A percentile compares a stretch with the other conserved stretches of the same genome.
Conservation (phyloP, 768 basidiomycete genomes). For the Phaeolepiota aurea region DNA sequence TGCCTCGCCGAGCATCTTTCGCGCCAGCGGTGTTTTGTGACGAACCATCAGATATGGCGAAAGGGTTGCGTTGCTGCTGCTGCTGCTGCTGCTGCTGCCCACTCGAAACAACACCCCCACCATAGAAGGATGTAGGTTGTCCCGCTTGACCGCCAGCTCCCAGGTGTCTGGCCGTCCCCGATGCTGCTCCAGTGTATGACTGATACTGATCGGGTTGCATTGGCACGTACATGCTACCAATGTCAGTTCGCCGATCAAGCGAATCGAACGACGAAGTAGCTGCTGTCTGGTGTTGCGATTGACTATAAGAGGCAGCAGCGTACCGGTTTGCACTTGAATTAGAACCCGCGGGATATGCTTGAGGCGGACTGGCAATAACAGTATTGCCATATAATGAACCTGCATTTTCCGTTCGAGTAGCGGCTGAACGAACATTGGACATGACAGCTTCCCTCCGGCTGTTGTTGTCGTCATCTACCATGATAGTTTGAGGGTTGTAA, state of each 20-base stretch:
- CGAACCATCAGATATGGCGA: constrained; percentile 26
- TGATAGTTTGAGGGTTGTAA: constrained; percentile 58
- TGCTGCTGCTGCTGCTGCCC: constrained; percentile 24
- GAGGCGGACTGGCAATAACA: constrained; percentile 69
- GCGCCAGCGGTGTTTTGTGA: constrained; percentile 28
- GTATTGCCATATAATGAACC: constrained; percentile 33
- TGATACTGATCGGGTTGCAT: constrained; percentile 79
- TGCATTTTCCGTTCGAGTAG: constrained; percentile 38
- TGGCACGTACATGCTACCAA: constrained; percentile 66
- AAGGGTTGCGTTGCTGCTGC: constrained; percentile 34
- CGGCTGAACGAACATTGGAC: constrained; percentile 67
- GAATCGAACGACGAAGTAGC: constrained; percentile 42
- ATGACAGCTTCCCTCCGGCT: constrained; percentile 67
- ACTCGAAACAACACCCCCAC: constrained; percentile 44
- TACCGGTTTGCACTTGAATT: constrained; percentile 55
- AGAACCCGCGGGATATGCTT: constrained; percentile 51
- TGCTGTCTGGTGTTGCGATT: constrained; percentile 29
- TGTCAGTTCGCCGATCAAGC: constrained; percentile 55
- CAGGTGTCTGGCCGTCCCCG: constrained; percentile 34
- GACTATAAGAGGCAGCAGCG: constrained; percentile 40
- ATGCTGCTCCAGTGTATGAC: constrained; percentile 34
- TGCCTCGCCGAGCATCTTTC: constrained; percentile 54
- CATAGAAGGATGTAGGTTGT: constrained; percentile 56
- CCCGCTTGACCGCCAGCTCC: constrained; percentile 43
- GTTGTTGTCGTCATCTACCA: constrained; percentile 51